Percentiles rank a stretch among this genome's conserved stretches.
Conservation (phyloP, 352 stramenopile genomes). For the Elongisporangium senticosum region DNA sequence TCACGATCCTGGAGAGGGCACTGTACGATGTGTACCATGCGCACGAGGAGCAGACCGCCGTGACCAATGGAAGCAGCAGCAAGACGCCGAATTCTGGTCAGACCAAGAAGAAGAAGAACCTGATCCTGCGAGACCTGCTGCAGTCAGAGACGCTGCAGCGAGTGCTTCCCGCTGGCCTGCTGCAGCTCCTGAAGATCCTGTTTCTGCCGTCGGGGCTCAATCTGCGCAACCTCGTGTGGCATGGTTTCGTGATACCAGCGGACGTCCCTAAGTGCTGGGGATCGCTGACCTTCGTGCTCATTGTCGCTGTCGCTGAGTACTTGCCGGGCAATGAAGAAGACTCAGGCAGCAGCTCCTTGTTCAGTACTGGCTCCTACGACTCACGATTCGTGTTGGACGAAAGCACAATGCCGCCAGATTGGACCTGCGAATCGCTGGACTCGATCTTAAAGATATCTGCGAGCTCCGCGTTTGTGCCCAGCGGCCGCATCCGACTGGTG, state of each 20-base stretch:
- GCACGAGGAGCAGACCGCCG: constrained; percentile 10
- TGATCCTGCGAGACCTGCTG: constrained; percentile 65
- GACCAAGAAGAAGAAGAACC: constrained; percentile 39
- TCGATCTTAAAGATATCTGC: background rate
- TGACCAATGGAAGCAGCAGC: background rate
- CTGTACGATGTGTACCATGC: constrained; percentile 49
- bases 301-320: constrained; percentile 22
- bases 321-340: background rate
- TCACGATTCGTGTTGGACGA: constrained; percentile 27
- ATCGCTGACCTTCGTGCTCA: constrained; percentile 40
- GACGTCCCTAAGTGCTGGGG: constrained; percentile 56
- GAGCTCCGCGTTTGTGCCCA: constrained; percentile 29
- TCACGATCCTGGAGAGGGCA: constrained; percentile 56
- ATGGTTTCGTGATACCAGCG: constrained; percentile 48
- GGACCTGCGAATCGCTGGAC: background rate
- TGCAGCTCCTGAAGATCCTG: constrained; percentile 42
- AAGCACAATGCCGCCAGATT: constrained; percentile 3
- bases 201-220: constrained; percentile 63
- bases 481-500: constrained; percentile 30
- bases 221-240: constrained; percentile 63
- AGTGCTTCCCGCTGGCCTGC: constrained; percentile 28
- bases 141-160: constrained; percentile 28
- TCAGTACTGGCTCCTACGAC: constrained; percentile 14
- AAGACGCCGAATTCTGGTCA: constrained; percentile 5
- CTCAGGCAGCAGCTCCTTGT: constrained; percentile 4